phyloP scores from a whole-genome alignment of 2,329 filamentous ascomycete species.

The Xylaria hypoxylon region DNA sequence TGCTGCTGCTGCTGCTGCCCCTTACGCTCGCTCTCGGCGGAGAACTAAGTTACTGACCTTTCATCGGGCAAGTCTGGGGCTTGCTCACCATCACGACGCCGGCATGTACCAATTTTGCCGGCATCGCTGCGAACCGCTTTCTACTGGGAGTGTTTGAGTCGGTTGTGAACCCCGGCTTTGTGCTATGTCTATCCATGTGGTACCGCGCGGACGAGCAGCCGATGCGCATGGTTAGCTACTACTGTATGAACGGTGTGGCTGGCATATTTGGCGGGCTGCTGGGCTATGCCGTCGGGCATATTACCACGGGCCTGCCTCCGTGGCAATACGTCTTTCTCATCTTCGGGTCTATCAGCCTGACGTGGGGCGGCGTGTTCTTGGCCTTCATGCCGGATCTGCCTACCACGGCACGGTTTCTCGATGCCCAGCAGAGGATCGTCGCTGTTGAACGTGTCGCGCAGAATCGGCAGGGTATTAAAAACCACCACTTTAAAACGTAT shows the following conservation, averaged over 20 bases:
- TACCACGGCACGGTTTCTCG: slow-evolving; percentile 46
- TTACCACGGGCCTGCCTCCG: slow-evolving; percentile 44
- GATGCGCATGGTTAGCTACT: slow-evolving; percentile 46
- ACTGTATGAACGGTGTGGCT: slow-evolving; percentile 47
- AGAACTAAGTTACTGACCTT: slow-evolving; percentile 6
- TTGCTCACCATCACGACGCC: slow-evolving; percentile 47
- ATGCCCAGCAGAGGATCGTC: slow-evolving; percentile 40
- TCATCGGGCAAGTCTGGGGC: slow-evolving; percentile 43
- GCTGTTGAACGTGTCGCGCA: slow-evolving; percentile 47
- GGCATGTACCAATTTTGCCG: slow-evolving; percentile 47
- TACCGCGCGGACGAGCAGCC: slow-evolving; percentile 46
- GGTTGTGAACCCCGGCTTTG: slow-evolving; percentile 47
- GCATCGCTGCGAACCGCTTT: slow-evolving; percentile 46
- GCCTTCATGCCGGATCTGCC: slow-evolving; percentile 48
- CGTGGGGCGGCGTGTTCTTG: slow-evolving; percentile 43
- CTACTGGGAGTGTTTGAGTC: slow-evolving; percentile 48
- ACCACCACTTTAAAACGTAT: slow-evolving; percentile 58
- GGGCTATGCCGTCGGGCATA: slow-evolving; percentile 50
- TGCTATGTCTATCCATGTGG: slow-evolving; percentile 47
- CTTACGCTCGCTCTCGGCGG: neutral
- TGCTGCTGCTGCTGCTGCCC: neutral
- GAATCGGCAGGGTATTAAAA: slow-evolving; percentile 48
- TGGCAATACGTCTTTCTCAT: slow-evolving; percentile 51
- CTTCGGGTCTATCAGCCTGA: slow-evolving; percentile 48
- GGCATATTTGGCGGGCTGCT: slow-evolving; percentile 47